Base-by-base conservation (phyloP, 768 basidiomycete species). In the Mycena galopus region DNA sequence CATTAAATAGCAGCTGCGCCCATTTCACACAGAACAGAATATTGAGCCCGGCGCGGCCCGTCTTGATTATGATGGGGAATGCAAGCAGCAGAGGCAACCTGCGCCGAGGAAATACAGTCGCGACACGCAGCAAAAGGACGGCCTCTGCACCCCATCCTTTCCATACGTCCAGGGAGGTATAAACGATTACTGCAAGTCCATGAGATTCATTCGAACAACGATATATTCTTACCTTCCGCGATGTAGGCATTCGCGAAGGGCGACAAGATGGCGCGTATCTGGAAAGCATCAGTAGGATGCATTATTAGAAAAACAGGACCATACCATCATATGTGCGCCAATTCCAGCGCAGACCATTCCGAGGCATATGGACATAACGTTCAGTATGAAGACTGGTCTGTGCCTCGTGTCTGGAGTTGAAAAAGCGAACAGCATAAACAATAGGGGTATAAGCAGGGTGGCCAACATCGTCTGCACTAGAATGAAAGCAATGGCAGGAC, bases 341-440 rank as follows among this genome's bases (percentile, higher is more conserved):
- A n/a, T n/a, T n/a, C n/a, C n/a, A n/a, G n/a, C n/a, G n/a, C n/a
- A n/a, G n/a, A n/a, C n/a, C n/a, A n/a, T n/a, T n/a, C n/a, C n/a
- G n/a, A n/a, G n/a, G n/a, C n/a, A n/a, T n/a, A n/a, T n/a, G n/a
- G n/a, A n/a, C n/a, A n/a, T n/a, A n/a, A n/a, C n/a, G n/a, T 61
- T 68, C 35, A 68, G 67, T 3, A 68, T 61, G 35, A 68, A 68
- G 5, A 68, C 35, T 16, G 67, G 67, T 55, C 21, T 53, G 23
- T 59, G 67, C 12, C 67, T 23, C 3, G 25, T 61, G 1, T 55
- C 6, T 9, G 58, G 58, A 3, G 67, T 53, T 8, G 67, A 68
- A 11, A 68, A 25, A 5, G 59, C 67, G 14, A 68, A 68, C 25
- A 68, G 19, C 11, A 68, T 25, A 6, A 68, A 16, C 6, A 68